These are phyloP conservation scores for Artemisia annua DNA, from an alignment of 129 eudicot species.

Conservation along the genomic window DNA sequence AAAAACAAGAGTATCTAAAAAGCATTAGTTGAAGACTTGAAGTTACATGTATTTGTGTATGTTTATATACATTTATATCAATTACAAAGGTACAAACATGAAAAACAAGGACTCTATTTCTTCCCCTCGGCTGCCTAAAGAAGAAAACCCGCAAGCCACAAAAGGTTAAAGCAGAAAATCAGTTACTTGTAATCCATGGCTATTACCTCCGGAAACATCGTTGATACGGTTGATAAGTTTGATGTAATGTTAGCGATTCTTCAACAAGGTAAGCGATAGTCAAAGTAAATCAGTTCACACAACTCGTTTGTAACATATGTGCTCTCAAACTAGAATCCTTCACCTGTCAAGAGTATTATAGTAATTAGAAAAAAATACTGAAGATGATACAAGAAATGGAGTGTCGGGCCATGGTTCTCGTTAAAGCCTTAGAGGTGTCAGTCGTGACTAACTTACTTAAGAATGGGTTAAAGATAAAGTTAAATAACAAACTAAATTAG, in stretches of 20 bases:
- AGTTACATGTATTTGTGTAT: constrained; percentile 15
- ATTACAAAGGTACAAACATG: constrained; percentile 14
- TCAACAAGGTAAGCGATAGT: constrained; percentile 36
- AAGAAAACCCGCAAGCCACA: constrained; percentile 18
- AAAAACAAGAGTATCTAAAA: constrained; percentile 23
- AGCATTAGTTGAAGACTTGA: constrained; percentile 17
- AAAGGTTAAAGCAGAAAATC: constrained; percentile 27
- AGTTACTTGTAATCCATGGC: constrained; percentile 25
- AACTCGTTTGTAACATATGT: constrained; percentile 58
- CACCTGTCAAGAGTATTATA: constrained; percentile 50
- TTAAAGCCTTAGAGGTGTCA: too few relatives aligned
- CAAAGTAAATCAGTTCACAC: constrained; percentile 46
- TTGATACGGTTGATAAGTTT: constrained; percentile 20
- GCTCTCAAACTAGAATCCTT: constrained; percentile 90
- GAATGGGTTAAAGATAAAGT: too few relatives aligned
- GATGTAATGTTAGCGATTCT: constrained; percentile 49
- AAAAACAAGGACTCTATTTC: constrained; percentile 11
- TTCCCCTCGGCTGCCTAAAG: constrained; percentile 17
- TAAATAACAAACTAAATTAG: too few relatives aligned
- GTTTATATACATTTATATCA: constrained; percentile 35
- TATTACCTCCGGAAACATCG: constrained; percentile 20
- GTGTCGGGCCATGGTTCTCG: not conserved
- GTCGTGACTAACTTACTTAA: too few relatives aligned
- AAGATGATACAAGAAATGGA: too few relatives aligned
- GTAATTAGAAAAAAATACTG: constrained; percentile 1